Percentiles rank a stretch among this genome's conserved stretches.
phyloP scores from a whole-genome alignment of 2,329 filamentous ascomycete species.

The Scytalidium sp. region DNA sequence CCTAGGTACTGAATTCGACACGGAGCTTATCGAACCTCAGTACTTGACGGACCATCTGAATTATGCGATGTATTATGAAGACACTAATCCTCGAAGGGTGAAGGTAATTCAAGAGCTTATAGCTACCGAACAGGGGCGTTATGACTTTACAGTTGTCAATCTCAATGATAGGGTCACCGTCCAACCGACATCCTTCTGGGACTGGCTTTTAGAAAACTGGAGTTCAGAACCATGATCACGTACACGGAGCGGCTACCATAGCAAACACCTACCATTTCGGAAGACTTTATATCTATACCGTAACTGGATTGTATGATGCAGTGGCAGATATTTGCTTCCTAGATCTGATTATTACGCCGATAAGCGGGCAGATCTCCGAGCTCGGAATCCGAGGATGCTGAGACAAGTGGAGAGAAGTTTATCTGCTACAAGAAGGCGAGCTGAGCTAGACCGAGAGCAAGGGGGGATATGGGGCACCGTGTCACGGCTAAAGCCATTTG shows the following conservation, averaged over 20 bases:
- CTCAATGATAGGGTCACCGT: slow-evolving; percentile 52
- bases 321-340: background rate
- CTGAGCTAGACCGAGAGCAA: background rate
- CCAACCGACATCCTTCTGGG: slow-evolving; percentile 46
- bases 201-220: slow-evolving; percentile 54
- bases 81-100: slow-evolving; percentile 40
- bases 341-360: background rate
- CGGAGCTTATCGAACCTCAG: slow-evolving; percentile 17
- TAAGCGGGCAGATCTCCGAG: background rate
- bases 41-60: slow-evolving; percentile 15
- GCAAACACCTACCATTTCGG: background rate
- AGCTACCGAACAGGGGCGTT: slow-evolving; percentile 66
- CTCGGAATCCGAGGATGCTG: background rate
- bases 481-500: background rate
- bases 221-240: slow-evolving; percentile 11
- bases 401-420: background rate
- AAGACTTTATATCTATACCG: background rate
- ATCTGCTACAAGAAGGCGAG: background rate
- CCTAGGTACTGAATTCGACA: slow-evolving; percentile 13
- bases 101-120: slow-evolving; percentile 59
- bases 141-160: slow-evolving; percentile 59
- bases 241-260: background rate
- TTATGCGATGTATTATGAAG: slow-evolving; percentile 28
- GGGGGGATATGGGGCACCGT: background rate
- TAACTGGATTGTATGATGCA: background rate